Evolutionary conservation across 176 grass and related monocot genomes (phyloP), one percentile per base, ranked within the genome.

Genomic region (Triticum urartu): DNA sequence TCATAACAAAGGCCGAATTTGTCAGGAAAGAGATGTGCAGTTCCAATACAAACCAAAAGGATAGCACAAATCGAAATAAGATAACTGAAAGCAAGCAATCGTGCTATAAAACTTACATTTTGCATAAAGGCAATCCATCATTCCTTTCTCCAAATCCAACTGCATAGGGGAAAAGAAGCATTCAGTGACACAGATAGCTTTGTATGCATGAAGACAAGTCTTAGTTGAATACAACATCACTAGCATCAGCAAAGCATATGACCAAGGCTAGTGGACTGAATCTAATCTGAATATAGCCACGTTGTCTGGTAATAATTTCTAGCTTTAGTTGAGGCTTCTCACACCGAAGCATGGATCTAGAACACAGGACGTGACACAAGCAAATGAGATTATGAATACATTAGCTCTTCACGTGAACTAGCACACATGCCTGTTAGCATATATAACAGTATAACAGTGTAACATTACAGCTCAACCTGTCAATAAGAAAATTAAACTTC

Each of bases 101-200:
- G 11, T 9, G 28, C 21, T 72, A 32, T 9, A 40, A 40, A 34
- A 72, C 90, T 89, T 79, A 98, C 96, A 98, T 94, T 98, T 98
- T 80, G 96, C 96, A 94, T 98, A 98, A 21, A 98, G 90, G 71
- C 96, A 98, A 61, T 98, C 91, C 93, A 95, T 95, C 96, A 98
- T 98, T 89, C 93, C 93, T 80, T 98, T 98, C 83, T 95, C 96
- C 86, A 98, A 91, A 98, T 98, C 93, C 88, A 98, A 85, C 96
- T 95, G 89, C 82, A 86, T 35, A 35, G 26, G 24, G 32, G 11
- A 14, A 72, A 85, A 39, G 77, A 73, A 85, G 43, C 21, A 56
- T 85, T 62, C 58, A 88, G 26, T 14, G 12, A 83, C 43, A 40
- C 12, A 20, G 50, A 43, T 75, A 3, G 12, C 9, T 2, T 39